Percentiles rank a stretch among this genome's conserved stretches.
Conservation (phyloP, 768 basidiomycete species). For the Cyathus striatus region DNA sequence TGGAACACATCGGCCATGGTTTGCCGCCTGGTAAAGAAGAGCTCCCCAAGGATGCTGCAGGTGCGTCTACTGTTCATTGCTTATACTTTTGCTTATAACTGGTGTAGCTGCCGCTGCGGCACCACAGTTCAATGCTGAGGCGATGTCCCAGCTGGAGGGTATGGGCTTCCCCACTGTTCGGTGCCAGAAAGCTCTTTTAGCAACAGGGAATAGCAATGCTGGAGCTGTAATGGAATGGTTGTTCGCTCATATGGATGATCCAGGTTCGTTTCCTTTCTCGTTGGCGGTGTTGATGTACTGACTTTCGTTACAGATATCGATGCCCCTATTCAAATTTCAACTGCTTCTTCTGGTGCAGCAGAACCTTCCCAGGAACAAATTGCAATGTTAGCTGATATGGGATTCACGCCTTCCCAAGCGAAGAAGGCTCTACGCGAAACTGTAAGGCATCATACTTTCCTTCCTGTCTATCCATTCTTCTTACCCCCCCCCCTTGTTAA, state of each 20-base stretch:
- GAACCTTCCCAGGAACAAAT: conserved; percentile 74
- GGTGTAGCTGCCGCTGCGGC: conserved; percentile 30
- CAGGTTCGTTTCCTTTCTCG: conserved; percentile 46
- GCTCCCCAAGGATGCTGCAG: conserved; percentile 54
- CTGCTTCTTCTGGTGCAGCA: conserved; percentile 19
- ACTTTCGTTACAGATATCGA: conserved; percentile 67
- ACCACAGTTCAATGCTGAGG: conserved; percentile 69
- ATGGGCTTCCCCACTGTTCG: conserved; percentile 91
- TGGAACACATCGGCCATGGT: conserved; percentile 60
- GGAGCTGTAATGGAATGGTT: conserved; percentile 95
- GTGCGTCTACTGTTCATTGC: conserved; percentile 19
- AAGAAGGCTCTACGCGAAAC: conserved; percentile 84
- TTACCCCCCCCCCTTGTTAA: background rate
- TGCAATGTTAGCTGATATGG: conserved; percentile 81
- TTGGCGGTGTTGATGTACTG: background rate
- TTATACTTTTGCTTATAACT: background rate
- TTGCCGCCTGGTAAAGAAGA: conserved; percentile 64
- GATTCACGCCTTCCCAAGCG: conserved; percentile 81
- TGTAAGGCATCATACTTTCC: conserved; percentile 37
- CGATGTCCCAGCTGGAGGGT: conserved; percentile 69
- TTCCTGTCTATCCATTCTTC: background rate
- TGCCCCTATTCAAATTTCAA: conserved; percentile 47
- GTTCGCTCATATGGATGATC: conserved; percentile 91
- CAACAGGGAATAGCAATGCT: conserved; percentile 71
- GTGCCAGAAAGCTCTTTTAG: conserved; percentile 86